These are phyloP conservation scores for Calonectria henricotiae DNA, from an alignment of 2,329 filamentous ascomycete genomes.

Conservation along the genomic window DNA sequence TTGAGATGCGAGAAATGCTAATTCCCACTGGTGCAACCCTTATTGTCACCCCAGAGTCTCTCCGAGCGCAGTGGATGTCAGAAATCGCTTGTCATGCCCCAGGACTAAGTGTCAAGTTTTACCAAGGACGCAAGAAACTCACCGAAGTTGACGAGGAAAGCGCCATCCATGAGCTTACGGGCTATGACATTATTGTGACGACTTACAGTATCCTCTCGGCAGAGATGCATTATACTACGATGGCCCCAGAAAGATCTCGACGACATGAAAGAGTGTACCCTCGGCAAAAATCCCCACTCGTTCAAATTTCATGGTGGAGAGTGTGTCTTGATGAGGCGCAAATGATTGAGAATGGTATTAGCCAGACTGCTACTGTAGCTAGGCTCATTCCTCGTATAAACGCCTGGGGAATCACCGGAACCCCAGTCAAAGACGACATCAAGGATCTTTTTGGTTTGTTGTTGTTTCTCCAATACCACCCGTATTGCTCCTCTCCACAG, in stretches of 20 bases:
- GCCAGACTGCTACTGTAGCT: constrained; percentile 85
- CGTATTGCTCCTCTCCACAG: constrained; percentile 76
- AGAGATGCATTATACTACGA: constrained; percentile 84
- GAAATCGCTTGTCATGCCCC: constrained; percentile 75
- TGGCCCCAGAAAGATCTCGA: constrained; percentile 78
- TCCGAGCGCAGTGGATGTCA: constrained; percentile 75
- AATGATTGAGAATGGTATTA: constrained; percentile 93
- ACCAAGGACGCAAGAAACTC: constrained; percentile 66
- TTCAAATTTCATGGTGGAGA: constrained; percentile 90
- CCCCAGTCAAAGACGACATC: constrained; percentile 86
- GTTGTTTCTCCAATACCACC: constrained; percentile 84
- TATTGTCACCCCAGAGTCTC: constrained; percentile 73
- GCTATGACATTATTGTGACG: constrained; percentile 75
- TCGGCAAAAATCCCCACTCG: constrained; percentile 81
- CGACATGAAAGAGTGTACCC: constrained; percentile 78
- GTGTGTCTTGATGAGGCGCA: constrained; percentile 86
- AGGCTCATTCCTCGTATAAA: constrained; percentile 86
- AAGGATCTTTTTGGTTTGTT: constrained; percentile 85
- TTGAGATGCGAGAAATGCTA: constrained; percentile 59
- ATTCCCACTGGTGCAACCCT: constrained; percentile 71
- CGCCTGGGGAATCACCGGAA: constrained; percentile 92
- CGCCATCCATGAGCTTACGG: constrained; percentile 64
- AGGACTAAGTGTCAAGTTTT: constrained; percentile 70
- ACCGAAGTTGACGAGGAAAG: constrained; percentile 58
- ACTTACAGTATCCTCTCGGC: constrained; percentile 81